A percentile compares a stretch with the other conserved stretches of the same genome.
Evolutionary conservation across 78 protist species (phyloP).

Genomic region (Dictyostelium brefeldianum): DNA sequence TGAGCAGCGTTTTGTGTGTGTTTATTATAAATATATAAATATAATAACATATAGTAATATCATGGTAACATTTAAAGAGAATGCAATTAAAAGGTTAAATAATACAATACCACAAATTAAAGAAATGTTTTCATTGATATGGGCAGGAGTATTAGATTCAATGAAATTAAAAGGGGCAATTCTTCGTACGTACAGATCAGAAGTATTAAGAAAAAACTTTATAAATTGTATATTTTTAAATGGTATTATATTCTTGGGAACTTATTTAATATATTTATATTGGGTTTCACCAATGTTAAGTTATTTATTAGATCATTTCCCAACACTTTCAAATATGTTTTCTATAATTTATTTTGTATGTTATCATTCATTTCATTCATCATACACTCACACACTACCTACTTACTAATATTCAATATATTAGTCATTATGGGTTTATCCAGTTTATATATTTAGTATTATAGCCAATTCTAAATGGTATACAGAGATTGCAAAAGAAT

Average conservation of each 20-base stretch:
- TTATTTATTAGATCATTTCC: conserved; percentile 34
- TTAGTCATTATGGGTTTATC: conserved; percentile 63
- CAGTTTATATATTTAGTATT: conserved; percentile 75
- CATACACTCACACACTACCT: no score
- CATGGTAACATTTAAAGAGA: not conserved
- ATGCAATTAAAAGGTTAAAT: not conserved
- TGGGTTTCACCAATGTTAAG: conserved; percentile 43
- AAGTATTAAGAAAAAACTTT: not conserved
- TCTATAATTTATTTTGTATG: conserved; percentile 71
- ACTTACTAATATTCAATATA: not conserved
- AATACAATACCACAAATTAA: conserved; percentile 11
- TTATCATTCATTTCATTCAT: no score
- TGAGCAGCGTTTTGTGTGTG: no score
- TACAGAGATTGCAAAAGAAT: conserved; percentile 62
- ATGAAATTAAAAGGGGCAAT: conserved; percentile 17
- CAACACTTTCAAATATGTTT: conserved; percentile 51
- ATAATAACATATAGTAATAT: not conserved
- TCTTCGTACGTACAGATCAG: not conserved
- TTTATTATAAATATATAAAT: not conserved
- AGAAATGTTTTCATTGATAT: conserved; percentile 22
- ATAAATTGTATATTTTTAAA: conserved; percentile 38
- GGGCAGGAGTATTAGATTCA: conserved; percentile 47
- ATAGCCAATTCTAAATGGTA: conserved; percentile 70
- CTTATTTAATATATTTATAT: conserved; percentile 47
- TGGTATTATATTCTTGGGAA: conserved; percentile 62